These are phyloP conservation scores for Rosa persica DNA, from an alignment of 306 rosid genomes.

Conservation along the genomic window DNA sequence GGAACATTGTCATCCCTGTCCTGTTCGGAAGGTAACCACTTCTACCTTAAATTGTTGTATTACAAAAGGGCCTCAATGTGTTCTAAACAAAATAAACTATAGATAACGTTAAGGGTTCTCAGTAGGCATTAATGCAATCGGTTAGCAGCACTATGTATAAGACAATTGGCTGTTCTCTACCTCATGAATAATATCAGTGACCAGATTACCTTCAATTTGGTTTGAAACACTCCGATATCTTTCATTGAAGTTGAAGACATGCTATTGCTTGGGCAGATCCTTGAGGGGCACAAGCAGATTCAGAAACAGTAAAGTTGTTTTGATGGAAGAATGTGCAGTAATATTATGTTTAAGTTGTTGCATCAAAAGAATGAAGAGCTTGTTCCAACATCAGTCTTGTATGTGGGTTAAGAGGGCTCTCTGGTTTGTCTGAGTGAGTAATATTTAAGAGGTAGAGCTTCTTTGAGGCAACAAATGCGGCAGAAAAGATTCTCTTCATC, in stretches of 20 bases:
- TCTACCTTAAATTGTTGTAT: background rate
- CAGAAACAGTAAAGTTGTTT: constrained; percentile 8
- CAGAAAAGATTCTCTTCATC: constrained; percentile 75
- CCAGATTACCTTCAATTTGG: background rate
- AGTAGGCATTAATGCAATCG: background rate
- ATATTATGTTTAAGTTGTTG: constrained; percentile 30
- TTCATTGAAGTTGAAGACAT: constrained; percentile 10
- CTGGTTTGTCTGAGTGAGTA: constrained; percentile 77
- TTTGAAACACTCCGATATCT: background rate
- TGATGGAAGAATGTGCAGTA: background rate
- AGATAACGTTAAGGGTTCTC: background rate
- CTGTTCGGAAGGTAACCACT: background rate
- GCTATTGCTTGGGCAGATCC: constrained; percentile 8
- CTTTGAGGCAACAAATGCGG: constrained; percentile 87
- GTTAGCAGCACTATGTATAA: background rate
- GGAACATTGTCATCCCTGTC: background rate
- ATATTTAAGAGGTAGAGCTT: constrained; percentile 84
- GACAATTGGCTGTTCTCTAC: background rate
- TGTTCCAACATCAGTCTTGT: constrained; percentile 44
- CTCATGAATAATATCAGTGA: background rate
- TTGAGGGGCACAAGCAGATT: constrained; percentile 12
- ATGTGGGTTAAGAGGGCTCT: constrained; percentile 63
- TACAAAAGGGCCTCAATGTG: background rate
- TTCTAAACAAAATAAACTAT: background rate
- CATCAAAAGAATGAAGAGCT: constrained; percentile 55